These are phyloP conservation scores for Wickerhamomyces hampshirensis DNA, from an alignment of 805 yeast genomes.

Conservation along the genomic window DNA sequence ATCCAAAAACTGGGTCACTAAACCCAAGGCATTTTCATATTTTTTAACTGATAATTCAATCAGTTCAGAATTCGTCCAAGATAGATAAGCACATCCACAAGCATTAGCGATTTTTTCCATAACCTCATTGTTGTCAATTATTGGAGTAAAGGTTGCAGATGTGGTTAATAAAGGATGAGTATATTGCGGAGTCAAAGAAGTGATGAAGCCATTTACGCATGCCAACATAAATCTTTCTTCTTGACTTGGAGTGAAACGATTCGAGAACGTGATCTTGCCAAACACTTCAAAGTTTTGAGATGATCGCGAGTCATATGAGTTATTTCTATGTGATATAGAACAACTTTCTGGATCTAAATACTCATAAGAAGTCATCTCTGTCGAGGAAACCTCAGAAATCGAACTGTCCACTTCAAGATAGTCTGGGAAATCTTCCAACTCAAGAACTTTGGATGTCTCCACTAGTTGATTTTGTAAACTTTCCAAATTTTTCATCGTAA, in stretches of 20 bases:
- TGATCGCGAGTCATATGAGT: neutral
- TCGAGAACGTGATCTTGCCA: conserved; percentile 2
- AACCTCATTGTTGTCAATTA: conserved; percentile 25
- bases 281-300: conserved; percentile 1
- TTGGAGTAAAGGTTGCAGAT: conserved; percentile 35
- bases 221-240: conserved; percentile 19
- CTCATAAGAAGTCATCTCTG: conserved; percentile 3
- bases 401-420: neutral
- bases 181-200: conserved; percentile 36
- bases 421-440: too few species aligned
- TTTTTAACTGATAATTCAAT: conserved; percentile 19
- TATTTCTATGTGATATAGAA: neutral
- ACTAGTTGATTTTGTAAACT: too few species aligned
- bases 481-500: too few species aligned
- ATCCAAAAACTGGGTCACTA: conserved; percentile 6
- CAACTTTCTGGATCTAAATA: neutral
- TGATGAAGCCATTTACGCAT: conserved; percentile 37
- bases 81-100: conserved; percentile 37
- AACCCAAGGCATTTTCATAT: conserved; percentile 23
- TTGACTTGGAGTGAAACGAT: conserved; percentile 2
- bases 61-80: conserved; percentile 28
- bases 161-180: conserved; percentile 38
- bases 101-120: conserved; percentile 33
- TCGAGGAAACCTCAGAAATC: conserved; percentile 1
- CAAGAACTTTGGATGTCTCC: too few species aligned